A percentile compares a stretch with the other conserved stretches of the same genome.
Evolutionary conservation across 192 early-diverging fungal genomes (phyloP).

Genomic region (Backusella mclennaniae): DNA sequence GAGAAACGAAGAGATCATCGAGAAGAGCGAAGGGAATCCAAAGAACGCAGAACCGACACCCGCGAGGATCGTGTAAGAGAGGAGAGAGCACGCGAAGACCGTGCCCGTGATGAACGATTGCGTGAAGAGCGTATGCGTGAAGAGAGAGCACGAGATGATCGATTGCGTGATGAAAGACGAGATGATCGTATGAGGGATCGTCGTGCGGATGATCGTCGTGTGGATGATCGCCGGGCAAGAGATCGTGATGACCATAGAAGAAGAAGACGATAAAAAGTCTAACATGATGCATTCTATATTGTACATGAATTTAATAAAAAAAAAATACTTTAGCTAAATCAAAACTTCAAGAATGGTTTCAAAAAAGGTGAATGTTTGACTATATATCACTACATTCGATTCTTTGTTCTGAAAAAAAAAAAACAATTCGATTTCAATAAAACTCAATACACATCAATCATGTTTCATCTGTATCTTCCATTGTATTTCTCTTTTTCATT

Average conservation of each 20-base stretch:
- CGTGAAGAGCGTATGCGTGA: neutral
- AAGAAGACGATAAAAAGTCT: neutral
- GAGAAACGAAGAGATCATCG: neutral
- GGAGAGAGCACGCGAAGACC: neutral
- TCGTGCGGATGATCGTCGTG: neutral
- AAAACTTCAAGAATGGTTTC: too few relatives aligned
- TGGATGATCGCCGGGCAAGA: neutral
- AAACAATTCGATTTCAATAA: too few relatives aligned
- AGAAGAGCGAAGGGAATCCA: neutral
- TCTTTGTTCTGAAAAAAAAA: too few relatives aligned
- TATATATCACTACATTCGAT: too few relatives aligned
- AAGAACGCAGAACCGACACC: neutral
- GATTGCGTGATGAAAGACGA: neutral
- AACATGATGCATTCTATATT: too few relatives aligned
- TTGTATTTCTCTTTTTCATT: too few relatives aligned
- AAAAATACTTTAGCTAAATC: too few relatives aligned
- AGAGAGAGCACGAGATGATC: neutral
- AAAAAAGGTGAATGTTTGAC: too few relatives aligned
- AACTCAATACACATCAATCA: too few relatives aligned
- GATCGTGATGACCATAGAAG: slow-evolving; percentile 2
- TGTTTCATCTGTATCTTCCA: too few relatives aligned
- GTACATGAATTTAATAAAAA: too few relatives aligned
- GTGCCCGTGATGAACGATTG: neutral
- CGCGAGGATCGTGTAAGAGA: neutral
- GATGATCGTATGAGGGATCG: neutral